Evolutionary conservation across 345 rosid genomes (phyloP).

Genomic region (Excoecaria cochinchinensis): DNA sequence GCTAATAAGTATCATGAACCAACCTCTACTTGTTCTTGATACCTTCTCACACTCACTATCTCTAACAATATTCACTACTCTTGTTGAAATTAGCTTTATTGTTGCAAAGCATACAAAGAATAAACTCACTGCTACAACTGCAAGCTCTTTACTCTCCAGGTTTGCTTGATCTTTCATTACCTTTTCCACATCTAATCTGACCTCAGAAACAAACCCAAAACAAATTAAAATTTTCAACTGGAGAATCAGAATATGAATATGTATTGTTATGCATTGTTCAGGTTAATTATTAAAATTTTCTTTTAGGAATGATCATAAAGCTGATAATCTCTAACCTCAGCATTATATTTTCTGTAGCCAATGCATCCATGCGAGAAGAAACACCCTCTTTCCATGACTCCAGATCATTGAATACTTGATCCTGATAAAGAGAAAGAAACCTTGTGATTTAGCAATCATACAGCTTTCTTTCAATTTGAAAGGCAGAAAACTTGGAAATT

Average conservation of each 20-base stretch:
- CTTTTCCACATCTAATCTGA: conserved; percentile 67
- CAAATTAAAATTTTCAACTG: neutral
- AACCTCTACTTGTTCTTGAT: conserved; percentile 52
- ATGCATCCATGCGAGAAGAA: conserved; percentile 52
- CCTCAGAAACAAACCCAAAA: neutral
- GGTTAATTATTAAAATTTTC: too few species aligned
- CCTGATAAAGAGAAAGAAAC: conserved; percentile 39
- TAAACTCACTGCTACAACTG: conserved; percentile 56
- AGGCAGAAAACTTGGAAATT: conserved; percentile 14
- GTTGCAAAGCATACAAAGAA: conserved; percentile 59
- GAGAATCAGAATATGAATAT: neutral
- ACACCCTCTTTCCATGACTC: conserved; percentile 65
- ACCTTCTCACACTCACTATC: conserved; percentile 34
- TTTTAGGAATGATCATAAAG: neutral
- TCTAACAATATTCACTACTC: conserved; percentile 35
- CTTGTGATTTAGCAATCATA: neutral
- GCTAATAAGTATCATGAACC: conserved; percentile 76
- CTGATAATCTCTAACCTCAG: conserved; percentile 56
- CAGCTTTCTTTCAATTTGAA: neutral
- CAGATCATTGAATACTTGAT: conserved; percentile 45
- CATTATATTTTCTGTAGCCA: conserved; percentile 57
- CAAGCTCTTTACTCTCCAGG: conserved; percentile 69
- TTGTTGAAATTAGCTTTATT: conserved; percentile 53
- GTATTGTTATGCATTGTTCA: too few species aligned
- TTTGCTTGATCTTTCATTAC: conserved; percentile 51